Conservation (phyloP, 352 stramenopile species). For the Pythium dissimile region DNA sequence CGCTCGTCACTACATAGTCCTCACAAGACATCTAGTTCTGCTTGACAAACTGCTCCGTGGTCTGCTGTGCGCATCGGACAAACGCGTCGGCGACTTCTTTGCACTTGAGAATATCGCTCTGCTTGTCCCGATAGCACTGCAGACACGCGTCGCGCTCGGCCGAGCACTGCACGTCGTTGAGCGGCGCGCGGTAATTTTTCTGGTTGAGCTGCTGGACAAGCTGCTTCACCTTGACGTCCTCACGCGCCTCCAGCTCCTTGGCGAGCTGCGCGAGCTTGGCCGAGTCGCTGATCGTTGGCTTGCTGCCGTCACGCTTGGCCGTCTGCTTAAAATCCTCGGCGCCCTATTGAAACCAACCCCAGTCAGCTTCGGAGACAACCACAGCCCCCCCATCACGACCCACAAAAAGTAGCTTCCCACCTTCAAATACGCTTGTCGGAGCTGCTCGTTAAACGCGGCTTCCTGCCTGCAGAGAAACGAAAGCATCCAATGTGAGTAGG, state of each 20-base stretch:
- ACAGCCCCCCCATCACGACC: too few relatives aligned
- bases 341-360: conserved; percentile 28
- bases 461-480: conserved; percentile 59
- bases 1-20: neutral
- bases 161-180: conserved; percentile 81
- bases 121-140: conserved; percentile 85
- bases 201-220: conserved; percentile 76
- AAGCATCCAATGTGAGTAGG: neutral
- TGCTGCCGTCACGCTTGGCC: conserved; percentile 44
- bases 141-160: conserved; percentile 73
- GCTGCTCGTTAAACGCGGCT: conserved; percentile 61
- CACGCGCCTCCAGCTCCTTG: conserved; percentile 66
- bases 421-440: conserved; percentile 77
- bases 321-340: conserved; percentile 69
- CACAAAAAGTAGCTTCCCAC: conserved; percentile 19
- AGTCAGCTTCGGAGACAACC: too few relatives aligned
- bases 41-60: conserved; percentile 79
- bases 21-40: conserved; percentile 31
- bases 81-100: conserved; percentile 87
- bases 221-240: conserved; percentile 65
- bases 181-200: conserved; percentile 80
- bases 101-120: conserved; percentile 76
- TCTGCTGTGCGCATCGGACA: conserved; percentile 71
- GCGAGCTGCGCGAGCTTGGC: conserved; percentile 56
- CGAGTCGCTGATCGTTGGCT: conserved; percentile 15